Evolutionary conservation across 176 grass and related monocot species (phyloP), one percentile per base, ranked within the genome.

Genomic region (Carex parvula): DNA sequence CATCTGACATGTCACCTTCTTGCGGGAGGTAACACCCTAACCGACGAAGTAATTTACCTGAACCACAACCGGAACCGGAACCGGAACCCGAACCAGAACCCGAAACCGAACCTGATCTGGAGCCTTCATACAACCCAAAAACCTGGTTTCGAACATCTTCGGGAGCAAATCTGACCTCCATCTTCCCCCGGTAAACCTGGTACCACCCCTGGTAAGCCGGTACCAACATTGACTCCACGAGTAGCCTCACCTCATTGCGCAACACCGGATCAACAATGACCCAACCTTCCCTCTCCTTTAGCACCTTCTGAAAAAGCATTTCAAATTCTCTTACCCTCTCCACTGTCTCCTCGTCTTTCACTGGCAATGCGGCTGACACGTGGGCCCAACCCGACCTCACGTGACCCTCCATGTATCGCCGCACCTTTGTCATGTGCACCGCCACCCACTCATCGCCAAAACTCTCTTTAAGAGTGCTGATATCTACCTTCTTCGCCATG

Each of bases 191-290:
- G 75, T 84, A 66, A 24, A 84, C 70, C 9, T 70, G 37, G 79
- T 97, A 93, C 87, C 92, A 93, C 11, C 75, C 48, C 65, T 77
- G 57, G 86, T 93, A 97, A 44, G 84, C 84, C 0, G 87, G 94
- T 46, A 97, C 65, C 6, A 93, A 81, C 26, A 87, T 87, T 0
- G 59, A 81, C 18, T 48, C 80, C 1, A 92, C 91, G 2, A 83
- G 84, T 11, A 3, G 46, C 79, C 94, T 79, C n/a, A 94, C 24
- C 20, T 63, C 80, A 26, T 42, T 57, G 3, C 42, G 67, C 76
- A 90, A 84, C 42, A 70, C 83, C 0, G 81, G 83, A 86, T 97
- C 90, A 0, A 87, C 90, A 13, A 89, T 86, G 85, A 89, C 83
- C 85, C 91, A 91, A 6, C 7, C 81, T 8, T 88, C 90, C 69